Percentiles rank a stretch among this genome's conserved stretches.
phyloP scores from a whole-genome alignment of 202 grass and related monocot species.

The Brachypodium distachyon region DNA sequence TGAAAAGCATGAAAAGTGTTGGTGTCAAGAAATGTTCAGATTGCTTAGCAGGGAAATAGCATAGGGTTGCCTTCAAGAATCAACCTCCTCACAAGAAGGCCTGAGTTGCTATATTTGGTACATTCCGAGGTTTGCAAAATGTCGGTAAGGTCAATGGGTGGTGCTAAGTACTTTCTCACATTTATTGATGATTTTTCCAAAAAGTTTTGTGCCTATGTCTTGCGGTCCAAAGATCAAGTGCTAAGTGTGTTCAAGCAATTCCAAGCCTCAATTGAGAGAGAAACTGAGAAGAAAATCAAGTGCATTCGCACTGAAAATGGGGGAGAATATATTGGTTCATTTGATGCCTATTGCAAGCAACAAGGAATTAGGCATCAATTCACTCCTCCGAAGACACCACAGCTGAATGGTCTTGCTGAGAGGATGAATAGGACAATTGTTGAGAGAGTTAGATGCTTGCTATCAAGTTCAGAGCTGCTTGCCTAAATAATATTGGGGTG shows the following conservation, averaged over 20 bases:
- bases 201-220: neutral
- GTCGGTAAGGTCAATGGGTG: neutral
- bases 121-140: too few species aligned
- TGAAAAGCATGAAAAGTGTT: neutral
- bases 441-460: neutral
- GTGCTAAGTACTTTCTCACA: too few species aligned
- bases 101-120: too few species aligned
- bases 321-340: too few species aligned
- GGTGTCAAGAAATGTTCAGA: neutral
- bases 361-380: neutral
- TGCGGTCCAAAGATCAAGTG: neutral
- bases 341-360: too few species aligned
- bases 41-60: neutral
- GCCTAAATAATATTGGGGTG: neutral
- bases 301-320: neutral
- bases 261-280: neutral
- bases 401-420: neutral
- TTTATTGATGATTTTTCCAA: too few species aligned
- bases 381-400: neutral
- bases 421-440: constrained; percentile 1
- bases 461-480: neutral
- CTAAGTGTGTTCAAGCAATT: neutral
- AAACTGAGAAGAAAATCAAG: neutral
- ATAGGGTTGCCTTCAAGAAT: neutral
- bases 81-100: too few species aligned